Conservation (phyloP, 2,329 filamentous ascomycete species). For the Penicillium sp. region DNA sequence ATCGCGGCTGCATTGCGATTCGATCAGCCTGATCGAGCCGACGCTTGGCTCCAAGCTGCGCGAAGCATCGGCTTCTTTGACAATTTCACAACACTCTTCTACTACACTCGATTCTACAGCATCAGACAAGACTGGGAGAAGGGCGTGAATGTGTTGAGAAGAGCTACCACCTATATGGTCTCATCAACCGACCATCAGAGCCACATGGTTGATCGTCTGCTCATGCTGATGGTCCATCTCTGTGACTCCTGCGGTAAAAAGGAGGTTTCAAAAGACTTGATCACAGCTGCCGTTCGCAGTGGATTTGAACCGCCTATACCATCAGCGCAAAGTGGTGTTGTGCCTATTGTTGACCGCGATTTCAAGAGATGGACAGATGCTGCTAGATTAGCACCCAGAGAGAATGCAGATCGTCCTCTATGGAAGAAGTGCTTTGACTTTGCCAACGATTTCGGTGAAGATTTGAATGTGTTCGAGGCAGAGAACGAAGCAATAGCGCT, state of each 20-base stretch:
- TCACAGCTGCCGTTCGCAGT: constrained; percentile 36
- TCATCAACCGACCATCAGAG: constrained; percentile 32
- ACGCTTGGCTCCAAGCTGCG: constrained; percentile 40
- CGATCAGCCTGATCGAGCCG: constrained; percentile 40
- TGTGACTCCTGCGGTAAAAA: constrained; percentile 36
- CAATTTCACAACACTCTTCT: constrained; percentile 35
- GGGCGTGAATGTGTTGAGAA: constrained; percentile 32
- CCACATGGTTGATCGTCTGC: constrained; percentile 32
- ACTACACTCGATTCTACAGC: constrained; percentile 40
- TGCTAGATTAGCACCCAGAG: constrained; percentile 16
- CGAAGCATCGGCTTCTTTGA: constrained; percentile 38
- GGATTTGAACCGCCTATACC: constrained; percentile 34
- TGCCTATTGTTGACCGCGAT: constrained; percentile 21
- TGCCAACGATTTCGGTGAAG: constrained; percentile 28
- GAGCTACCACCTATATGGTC: constrained; percentile 36
- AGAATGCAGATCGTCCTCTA: constrained; percentile 20
- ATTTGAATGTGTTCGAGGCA: constrained; percentile 24
- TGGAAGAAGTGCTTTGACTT: constrained; percentile 37
- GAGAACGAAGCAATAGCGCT: constrained; percentile 14
- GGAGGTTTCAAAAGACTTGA: constrained; percentile 31
- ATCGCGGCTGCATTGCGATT: constrained; percentile 41
- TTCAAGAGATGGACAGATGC: constrained; percentile 31
- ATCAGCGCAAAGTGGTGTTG: constrained; percentile 28
- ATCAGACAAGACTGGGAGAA: constrained; percentile 38
- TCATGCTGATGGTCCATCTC: constrained; percentile 40